Conservation (phyloP, 106 monocot species). For the Allium cepa region DNA sequence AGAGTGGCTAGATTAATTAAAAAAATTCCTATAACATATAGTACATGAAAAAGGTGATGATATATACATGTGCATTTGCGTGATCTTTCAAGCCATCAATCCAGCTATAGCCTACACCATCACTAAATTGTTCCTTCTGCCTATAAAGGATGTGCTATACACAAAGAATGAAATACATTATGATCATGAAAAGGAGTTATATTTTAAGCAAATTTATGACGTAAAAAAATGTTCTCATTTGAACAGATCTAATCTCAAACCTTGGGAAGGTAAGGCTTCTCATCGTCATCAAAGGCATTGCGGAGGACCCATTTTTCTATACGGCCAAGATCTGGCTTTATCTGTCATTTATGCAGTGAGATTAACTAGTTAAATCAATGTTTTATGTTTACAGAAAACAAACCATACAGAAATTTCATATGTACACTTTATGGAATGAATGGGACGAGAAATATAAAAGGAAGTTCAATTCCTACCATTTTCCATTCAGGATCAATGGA, state of each 20-base stretch:
- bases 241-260: slow-evolving; percentile 21
- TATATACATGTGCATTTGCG: slow-evolving; percentile 76
- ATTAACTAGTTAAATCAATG: no score
- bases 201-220: not conserved
- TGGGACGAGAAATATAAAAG: not conserved
- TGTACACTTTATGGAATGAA: not conserved
- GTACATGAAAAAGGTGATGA: not conserved
- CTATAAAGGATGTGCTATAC: slow-evolving; percentile 93
- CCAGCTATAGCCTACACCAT: slow-evolving; percentile 98
- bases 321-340: slow-evolving; percentile 64
- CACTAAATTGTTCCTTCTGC: slow-evolving; percentile 99
- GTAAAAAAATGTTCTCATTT: not conserved
- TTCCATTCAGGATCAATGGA: slow-evolving; percentile 69
- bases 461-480: slow-evolving; percentile 30
- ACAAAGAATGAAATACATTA: slow-evolving; percentile 8
- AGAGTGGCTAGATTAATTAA: no score
- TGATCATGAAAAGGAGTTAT: slow-evolving; percentile 3
- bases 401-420: no score
- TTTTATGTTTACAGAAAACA: no score
- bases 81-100: slow-evolving; percentile 97
- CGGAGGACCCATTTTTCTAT: slow-evolving; percentile 98
- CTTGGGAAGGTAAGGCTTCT: slow-evolving; percentile 88
- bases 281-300: slow-evolving; percentile 94
- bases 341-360: slow-evolving; percentile 27
- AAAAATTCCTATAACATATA: no score